Conservation (phyloP, 208 protist genomes). For the Leishmania gerbilli region DNA sequence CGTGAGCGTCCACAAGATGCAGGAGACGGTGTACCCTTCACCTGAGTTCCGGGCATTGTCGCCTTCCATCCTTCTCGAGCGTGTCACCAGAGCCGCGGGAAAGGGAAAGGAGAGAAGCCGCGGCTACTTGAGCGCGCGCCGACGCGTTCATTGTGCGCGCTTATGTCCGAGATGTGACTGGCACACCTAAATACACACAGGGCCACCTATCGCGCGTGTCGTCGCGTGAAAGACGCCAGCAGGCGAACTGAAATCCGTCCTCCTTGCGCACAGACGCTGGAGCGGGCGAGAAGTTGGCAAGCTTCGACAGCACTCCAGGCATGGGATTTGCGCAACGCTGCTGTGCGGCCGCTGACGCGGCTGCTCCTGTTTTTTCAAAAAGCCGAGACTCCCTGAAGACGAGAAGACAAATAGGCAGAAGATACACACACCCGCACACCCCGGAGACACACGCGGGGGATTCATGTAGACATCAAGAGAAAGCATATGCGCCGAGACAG, state of each 20-base stretch:
- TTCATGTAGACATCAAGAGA: not conserved
- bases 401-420: slow-evolving; percentile 2
- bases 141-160: not conserved
- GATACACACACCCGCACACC: not conserved
- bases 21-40: not conserved
- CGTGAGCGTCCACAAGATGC: not conserved
- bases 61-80: not conserved
- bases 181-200: not conserved
- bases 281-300: not conserved
- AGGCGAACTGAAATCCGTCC: not conserved
- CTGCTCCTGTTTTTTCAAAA: not conserved
- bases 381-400: not conserved
- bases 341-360: not conserved
- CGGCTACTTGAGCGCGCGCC: not conserved
- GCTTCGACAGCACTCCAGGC: not conserved
- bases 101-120: not conserved
- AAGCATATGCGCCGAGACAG: not conserved
- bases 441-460: not conserved
- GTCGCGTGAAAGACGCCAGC: not conserved
- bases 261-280: not conserved
- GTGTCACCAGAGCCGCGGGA: not conserved
- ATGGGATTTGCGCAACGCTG: not conserved
- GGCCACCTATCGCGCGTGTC: not conserved
- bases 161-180: not conserved
- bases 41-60: not conserved